Percentiles rank a stretch among this genome's conserved stretches.
Evolutionary conservation across 1,284 basidiomycete species (phyloP).

Genomic region (Ceratobasidium sp.): DNA sequence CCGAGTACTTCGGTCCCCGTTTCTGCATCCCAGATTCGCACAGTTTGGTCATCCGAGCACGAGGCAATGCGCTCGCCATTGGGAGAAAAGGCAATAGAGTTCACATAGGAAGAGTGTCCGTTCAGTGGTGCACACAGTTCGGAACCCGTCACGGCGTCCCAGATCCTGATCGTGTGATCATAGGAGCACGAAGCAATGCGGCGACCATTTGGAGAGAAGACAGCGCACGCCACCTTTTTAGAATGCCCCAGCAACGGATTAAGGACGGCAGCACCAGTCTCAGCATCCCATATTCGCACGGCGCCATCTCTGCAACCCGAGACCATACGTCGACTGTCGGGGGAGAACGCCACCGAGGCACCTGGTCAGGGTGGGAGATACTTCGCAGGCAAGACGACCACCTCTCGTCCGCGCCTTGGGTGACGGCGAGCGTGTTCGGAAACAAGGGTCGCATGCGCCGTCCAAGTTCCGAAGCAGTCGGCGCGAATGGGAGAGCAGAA

Average conservation of each 20-base stretch:
- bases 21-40: conserved; percentile 7
- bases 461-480: neutral
- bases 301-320: neutral
- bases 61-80: neutral
- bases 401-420: neutral
- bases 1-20: neutral
- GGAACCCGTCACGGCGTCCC: conserved; percentile 12
- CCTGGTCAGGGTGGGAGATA: neutral
- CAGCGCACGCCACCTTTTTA: neutral
- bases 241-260: neutral
- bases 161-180: neutral
- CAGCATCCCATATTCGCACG: neutral
- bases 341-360: neutral
- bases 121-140: neutral
- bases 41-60: neutral
- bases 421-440: neutral
- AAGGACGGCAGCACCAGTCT: neutral
- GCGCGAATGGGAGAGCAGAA: neutral
- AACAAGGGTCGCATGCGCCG: neutral
- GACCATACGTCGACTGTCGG: neutral
- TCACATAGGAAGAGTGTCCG: neutral
- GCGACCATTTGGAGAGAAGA: conserved; percentile 9
- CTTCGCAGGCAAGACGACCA: neutral
- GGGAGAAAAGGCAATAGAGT: conserved; percentile 1
- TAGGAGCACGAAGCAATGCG: neutral